These are phyloP conservation scores for Suillus subluteus DNA, from an alignment of 768 basidiomycete species.

Conservation along the genomic window DNA sequence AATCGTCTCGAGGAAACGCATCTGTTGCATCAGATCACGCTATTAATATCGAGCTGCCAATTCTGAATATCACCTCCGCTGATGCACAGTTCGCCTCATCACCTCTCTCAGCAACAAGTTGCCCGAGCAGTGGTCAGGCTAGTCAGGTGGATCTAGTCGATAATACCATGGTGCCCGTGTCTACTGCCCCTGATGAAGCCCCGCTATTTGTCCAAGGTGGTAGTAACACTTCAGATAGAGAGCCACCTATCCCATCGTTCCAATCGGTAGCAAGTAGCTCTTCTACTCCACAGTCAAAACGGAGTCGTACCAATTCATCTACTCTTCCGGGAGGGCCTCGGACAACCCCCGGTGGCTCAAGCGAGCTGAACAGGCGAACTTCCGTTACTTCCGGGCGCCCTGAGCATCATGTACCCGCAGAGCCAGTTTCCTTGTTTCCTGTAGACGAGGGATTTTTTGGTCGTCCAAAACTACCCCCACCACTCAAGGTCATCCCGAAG, in stretches of 20 bases:
- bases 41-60: background rate
- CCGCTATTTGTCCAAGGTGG: background rate
- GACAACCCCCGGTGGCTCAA: background rate
- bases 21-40: background rate
- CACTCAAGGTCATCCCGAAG: conserved; percentile 16
- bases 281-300: background rate
- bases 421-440: conserved; percentile 17
- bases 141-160: background rate
- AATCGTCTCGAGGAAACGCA: background rate
- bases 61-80: background rate
- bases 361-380: background rate
- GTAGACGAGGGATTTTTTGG: conserved; percentile 25
- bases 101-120: background rate
- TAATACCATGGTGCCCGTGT: too few species aligned
- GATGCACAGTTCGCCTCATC: background rate
- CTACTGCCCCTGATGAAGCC: background rate
- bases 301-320: too few species aligned
- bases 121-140: too few species aligned
- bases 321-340: too few species aligned
- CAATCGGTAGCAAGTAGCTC: background rate
- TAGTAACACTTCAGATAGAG: background rate
- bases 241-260: background rate
- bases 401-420: background rate
- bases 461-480: conserved; percentile 23
- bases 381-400: background rate